Conservation (phyloP, 768 basidiomycete genomes). For the Trametes elegans region DNA sequence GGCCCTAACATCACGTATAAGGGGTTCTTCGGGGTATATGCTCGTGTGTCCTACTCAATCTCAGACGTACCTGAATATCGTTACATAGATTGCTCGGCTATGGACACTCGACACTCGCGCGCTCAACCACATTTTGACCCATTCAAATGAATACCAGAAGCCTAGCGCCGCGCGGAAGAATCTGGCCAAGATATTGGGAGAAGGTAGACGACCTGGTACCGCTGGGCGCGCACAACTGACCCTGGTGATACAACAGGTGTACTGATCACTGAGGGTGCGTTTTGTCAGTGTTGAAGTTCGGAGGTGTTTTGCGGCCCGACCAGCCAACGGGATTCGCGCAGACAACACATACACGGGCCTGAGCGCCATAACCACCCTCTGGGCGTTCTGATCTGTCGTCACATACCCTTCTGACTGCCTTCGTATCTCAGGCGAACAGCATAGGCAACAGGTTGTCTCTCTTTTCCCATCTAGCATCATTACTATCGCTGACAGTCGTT, state of each 20-base stretch:
- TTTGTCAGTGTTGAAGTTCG: no score
- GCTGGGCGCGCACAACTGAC: not conserved
- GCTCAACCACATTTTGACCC: conserved; percentile 59
- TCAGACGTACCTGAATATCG: no score
- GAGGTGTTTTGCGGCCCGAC: no score
- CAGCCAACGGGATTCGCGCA: no score
- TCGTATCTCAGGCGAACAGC: conserved; percentile 30
- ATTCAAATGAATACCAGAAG: conserved; percentile 57
- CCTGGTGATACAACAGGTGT: conserved; percentile 46
- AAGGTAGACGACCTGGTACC: conserved; percentile 23
- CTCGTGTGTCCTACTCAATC: no score
- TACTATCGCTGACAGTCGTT: not conserved
- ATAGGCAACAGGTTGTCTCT: conserved; percentile 38
- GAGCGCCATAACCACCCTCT: no score
- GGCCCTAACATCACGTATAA: conserved; percentile 46
- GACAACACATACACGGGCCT: no score
- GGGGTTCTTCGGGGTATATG: conserved; percentile 43
- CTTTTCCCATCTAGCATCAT: conserved; percentile 12
- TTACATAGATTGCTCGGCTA: not conserved
- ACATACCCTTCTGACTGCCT: not conserved
- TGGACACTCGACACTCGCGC: conserved; percentile 63
- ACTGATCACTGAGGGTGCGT: conserved; percentile 40
- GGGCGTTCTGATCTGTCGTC: not conserved
- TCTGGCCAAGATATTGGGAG: conserved; percentile 41
- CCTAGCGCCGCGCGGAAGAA: conserved; percentile 38